These are phyloP conservation scores for Scopulariopsis brevicaulis DNA, from an alignment of 2,329 filamentous ascomycete species.

Conservation along the genomic window DNA sequence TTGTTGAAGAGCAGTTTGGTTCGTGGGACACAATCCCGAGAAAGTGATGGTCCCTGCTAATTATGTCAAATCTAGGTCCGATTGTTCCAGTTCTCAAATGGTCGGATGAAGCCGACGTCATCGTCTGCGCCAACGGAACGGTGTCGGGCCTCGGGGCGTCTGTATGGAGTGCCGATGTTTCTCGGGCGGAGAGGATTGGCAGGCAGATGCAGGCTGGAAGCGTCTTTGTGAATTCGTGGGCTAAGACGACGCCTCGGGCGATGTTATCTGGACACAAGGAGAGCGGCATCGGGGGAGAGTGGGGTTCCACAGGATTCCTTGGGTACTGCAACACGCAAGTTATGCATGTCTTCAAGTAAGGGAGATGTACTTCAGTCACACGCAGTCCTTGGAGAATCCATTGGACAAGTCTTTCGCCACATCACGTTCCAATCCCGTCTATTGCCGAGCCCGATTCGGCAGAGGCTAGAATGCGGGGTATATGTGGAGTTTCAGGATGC, in stretches of 20 bases:
- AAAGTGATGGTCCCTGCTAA: background rate
- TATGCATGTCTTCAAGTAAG: too few species aligned
- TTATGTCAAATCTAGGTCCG: conserved; percentile 28
- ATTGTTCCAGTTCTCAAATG: conserved; percentile 53
- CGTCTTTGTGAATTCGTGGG: conserved; percentile 47
- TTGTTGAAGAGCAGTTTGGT: conserved; percentile 36
- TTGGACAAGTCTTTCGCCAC: too few species aligned
- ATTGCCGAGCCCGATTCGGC: too few species aligned
- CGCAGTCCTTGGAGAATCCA: too few species aligned
- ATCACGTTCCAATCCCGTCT: too few species aligned
- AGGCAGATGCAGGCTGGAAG: conserved; percentile 42
- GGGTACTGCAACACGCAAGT: too few species aligned
- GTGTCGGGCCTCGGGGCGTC: conserved; percentile 44
- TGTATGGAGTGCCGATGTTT: conserved; percentile 43
- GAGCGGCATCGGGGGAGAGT: conserved; percentile 20
- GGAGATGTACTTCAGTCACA: too few species aligned
- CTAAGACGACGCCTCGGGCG: conserved; percentile 16
- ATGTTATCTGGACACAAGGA: conserved; percentile 20
- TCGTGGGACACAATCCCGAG: background rate
- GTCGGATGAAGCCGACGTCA: conserved; percentile 47
- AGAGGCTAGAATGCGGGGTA: too few species aligned
- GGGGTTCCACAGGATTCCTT: too few species aligned
- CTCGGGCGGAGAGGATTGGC: conserved; percentile 38
- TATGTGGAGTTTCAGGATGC: too few species aligned
- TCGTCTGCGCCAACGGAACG: conserved; percentile 41